phyloP scores from a whole-genome alignment of 2,329 filamentous ascomycete species.

The Ceratocystis albifundus region DNA sequence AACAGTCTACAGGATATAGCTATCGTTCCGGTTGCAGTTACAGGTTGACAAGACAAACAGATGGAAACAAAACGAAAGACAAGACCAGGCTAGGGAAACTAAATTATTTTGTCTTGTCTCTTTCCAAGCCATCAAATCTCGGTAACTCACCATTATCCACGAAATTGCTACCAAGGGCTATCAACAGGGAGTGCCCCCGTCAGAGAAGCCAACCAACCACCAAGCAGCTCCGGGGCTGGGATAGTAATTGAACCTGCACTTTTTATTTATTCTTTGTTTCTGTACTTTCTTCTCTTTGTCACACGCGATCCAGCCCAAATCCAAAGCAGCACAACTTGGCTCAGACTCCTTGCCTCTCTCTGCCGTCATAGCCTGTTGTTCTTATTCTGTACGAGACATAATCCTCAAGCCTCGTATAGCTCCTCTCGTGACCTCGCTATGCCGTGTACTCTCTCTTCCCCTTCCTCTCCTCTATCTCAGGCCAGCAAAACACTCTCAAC shows the following conservation, averaged over 20 bases:
- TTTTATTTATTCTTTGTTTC: background rate
- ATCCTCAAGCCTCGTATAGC: slow-evolving; percentile 3
- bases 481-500: background rate
- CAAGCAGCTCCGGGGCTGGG: background rate
- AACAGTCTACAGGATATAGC: background rate
- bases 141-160: background rate
- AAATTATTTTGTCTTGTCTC: background rate
- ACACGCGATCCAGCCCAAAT: background rate
- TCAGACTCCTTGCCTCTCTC: background rate
- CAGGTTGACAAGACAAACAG: background rate
- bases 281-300: background rate
- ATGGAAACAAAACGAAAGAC: background rate
- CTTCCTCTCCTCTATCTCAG: background rate
- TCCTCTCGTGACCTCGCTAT: background rate
- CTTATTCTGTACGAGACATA: background rate
- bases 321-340: background rate
- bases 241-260: background rate
- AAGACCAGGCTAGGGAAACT: too few relatives aligned
- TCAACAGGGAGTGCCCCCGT: background rate
- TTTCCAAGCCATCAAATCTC: slow-evolving; percentile 9
- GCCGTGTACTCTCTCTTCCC: background rate
- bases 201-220: background rate
- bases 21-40: background rate
- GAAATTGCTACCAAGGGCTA: background rate
- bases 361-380: background rate